phyloP scores from a whole-genome alignment of 2,329 filamentous ascomycete genomes.

The Exophiala spinifera region DNA sequence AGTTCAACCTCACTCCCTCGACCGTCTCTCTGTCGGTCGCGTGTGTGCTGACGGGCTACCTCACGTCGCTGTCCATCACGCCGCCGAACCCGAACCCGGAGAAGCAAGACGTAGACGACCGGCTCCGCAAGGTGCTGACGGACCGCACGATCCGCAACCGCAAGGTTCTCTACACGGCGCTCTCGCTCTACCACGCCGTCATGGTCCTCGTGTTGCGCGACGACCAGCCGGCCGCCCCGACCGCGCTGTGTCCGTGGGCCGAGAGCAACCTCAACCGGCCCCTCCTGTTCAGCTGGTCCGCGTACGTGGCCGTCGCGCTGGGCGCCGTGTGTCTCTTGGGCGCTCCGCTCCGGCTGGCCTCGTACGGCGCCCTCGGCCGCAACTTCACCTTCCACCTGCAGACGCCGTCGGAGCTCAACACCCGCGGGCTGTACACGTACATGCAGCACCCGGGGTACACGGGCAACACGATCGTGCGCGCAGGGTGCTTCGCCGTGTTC shows the following conservation, averaged over 20 bases:
- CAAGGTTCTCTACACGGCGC: neutral
- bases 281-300: neutral
- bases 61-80: neutral
- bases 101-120: neutral
- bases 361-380: slow-evolving; percentile 47
- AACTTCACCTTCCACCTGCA: slow-evolving; percentile 55
- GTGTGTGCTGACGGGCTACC: neutral
- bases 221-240: neutral
- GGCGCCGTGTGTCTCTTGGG: slow-evolving; percentile 11
- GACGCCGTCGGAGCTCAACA: slow-evolving; percentile 46
- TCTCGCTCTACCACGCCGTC: neutral
- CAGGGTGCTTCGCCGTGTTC: slow-evolving; percentile 30
- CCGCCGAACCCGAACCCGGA: neutral
- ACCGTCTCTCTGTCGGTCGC: neutral
- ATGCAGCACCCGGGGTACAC: slow-evolving; percentile 56
- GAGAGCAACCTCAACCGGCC: neutral
- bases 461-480: slow-evolving; percentile 38
- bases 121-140: neutral
- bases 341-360: slow-evolving; percentile 34
- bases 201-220: neutral
- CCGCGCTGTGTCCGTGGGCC: neutral
- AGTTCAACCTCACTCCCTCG: neutral
- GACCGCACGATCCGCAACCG: neutral
- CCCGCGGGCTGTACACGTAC: slow-evolving; percentile 48
- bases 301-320: neutral